Percentiles rank a stretch among this genome's conserved stretches.
These are phyloP conservation scores for Pseudoturritis turrita DNA, from an alignment of 345 rosid species.

Conservation along the genomic window DNA sequence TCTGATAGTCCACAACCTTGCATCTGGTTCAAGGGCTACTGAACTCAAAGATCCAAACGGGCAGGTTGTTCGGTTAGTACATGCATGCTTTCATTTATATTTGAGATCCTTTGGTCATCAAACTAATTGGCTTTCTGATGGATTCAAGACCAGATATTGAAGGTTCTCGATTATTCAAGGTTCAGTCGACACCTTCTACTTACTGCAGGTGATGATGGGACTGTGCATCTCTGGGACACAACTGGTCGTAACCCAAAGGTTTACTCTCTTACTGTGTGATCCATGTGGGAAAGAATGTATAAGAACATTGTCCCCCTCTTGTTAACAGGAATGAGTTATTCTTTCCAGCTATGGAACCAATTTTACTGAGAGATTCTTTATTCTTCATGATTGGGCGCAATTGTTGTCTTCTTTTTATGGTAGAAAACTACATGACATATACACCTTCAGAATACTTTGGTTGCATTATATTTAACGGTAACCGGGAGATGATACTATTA, in stretches of 20 bases:
- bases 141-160: constrained; percentile 88
- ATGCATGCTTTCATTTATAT: constrained; percentile 3
- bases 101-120: constrained; percentile 9
- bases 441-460: neutral
- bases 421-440: neutral
- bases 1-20: constrained; percentile 91
- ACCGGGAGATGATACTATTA: neutral
- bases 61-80: constrained; percentile 69
- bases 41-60: constrained; percentile 92
- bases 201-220: constrained; percentile 99
- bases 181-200: constrained; percentile 84
- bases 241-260: constrained; percentile 96
- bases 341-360: neutral
- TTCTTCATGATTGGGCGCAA: neutral
- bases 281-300: constrained; percentile 6
- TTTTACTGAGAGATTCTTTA: neutral
- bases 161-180: constrained; percentile 96
- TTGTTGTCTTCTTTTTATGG: neutral
- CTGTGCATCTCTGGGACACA: constrained; percentile 93
- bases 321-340: neutral
- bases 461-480: neutral
- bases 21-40: constrained; percentile 79
- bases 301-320: neutral
- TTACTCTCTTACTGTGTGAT: neutral
- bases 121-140: constrained; percentile 31